Evolutionary conservation across 2,329 filamentous ascomycete species (phyloP).

Genomic region (Colletotrichum tofieldiae): DNA sequence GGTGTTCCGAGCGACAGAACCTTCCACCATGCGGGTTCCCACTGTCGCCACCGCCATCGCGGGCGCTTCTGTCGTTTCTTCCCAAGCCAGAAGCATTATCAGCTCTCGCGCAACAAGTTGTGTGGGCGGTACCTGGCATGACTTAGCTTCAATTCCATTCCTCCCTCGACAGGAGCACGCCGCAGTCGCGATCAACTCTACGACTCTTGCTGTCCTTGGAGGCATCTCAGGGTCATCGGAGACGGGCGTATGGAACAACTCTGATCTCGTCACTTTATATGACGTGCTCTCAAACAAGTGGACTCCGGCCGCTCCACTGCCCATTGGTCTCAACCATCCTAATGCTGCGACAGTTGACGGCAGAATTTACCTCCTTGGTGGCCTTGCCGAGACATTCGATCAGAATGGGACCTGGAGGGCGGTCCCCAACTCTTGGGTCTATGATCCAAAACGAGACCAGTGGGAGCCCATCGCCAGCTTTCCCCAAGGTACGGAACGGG

Average conservation of each 20-base stretch:
- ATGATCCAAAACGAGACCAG: slow-evolving; percentile 47
- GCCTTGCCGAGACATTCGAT: slow-evolving; percentile 50
- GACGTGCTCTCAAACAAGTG: slow-evolving; percentile 8
- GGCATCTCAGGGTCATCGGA: slow-evolving; percentile 46
- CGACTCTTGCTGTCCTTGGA: slow-evolving; percentile 48
- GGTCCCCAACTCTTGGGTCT: slow-evolving; percentile 41
- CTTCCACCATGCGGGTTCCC: neutral
- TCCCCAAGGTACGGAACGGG: slow-evolving; percentile 46
- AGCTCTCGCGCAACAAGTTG: neutral
- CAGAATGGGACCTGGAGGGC: slow-evolving; percentile 10
- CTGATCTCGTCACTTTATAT: neutral
- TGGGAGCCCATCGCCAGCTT: slow-evolving; percentile 50
- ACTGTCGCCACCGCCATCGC: neutral
- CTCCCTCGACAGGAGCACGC: slow-evolving; percentile 50
- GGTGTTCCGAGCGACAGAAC: neutral
- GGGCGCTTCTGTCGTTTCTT: neutral
- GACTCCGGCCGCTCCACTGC: slow-evolving; percentile 49
- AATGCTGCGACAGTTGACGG: slow-evolving; percentile 55
- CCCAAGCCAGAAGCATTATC: neutral
- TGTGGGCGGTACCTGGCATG: slow-evolving; percentile 43
- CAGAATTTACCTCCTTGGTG: slow-evolving; percentile 58
- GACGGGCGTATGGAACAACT: slow-evolving; percentile 1
- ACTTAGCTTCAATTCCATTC: slow-evolving; percentile 45
- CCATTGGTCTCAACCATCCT: slow-evolving; percentile 52
- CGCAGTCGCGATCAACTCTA: slow-evolving; percentile 46